phyloP scores from a whole-genome alignment of 495 filamentous ascomycete species.

The Penicillium taxi region DNA sequence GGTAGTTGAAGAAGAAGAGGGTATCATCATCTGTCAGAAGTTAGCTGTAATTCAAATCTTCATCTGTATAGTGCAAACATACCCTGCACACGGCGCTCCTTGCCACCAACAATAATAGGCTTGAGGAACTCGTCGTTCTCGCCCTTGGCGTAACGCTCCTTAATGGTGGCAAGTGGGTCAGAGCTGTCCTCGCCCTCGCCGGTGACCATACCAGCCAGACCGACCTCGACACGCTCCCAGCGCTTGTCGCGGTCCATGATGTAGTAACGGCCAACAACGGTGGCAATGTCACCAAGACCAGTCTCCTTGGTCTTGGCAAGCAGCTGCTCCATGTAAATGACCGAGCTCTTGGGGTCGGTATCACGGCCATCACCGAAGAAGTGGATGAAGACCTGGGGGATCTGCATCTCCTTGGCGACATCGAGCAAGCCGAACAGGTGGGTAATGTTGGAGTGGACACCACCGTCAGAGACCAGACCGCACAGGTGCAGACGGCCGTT shows the following conservation, averaged over 20 bases:
- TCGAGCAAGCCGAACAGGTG: conserved; percentile 81
- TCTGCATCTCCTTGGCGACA: conserved; percentile 77
- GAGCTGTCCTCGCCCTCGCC: conserved; percentile 80
- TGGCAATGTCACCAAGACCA: conserved; percentile 81
- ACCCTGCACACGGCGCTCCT: conserved; percentile 78
- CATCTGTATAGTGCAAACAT: conserved; percentile 9
- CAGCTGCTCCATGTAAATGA: conserved; percentile 77
- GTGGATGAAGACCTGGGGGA: conserved; percentile 93
- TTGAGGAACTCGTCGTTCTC: conserved; percentile 98
- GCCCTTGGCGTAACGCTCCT: conserved; percentile 74
- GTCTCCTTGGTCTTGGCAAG: conserved; percentile 71
- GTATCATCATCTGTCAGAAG: conserved; percentile 65
- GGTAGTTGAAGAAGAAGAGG: conserved; percentile 99
- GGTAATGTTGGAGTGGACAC: conserved; percentile 92
- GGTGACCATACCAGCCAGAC: conserved; percentile 71
- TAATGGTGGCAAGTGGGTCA: conserved; percentile 80
- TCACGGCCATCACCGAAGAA: conserved; percentile 98
- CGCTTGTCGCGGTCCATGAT: conserved; percentile 99
- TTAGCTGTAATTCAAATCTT: conserved; percentile 5
- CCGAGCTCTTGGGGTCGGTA: conserved; percentile 88
- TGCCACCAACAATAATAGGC: conserved; percentile 88
- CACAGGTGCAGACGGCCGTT: conserved; percentile 89
- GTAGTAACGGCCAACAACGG: conserved; percentile 91
- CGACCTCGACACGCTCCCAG: conserved; percentile 90
- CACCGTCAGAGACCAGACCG: conserved; percentile 87